Base-by-base conservation (phyloP, 1,284 basidiomycete species). In the Leccinum variabile region DNA sequence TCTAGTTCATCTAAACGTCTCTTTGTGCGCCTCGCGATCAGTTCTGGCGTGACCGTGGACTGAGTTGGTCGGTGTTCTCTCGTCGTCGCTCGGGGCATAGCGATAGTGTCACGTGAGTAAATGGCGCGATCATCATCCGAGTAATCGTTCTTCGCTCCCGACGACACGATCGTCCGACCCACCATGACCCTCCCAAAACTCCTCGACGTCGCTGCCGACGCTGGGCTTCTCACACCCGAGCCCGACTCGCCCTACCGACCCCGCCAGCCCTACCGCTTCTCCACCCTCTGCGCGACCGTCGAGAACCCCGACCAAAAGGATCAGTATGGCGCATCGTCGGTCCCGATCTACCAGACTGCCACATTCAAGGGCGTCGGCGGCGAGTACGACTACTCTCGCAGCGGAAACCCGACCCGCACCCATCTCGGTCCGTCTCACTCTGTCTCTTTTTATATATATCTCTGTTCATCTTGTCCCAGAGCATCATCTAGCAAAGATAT, bases 301-400 rank as follows among this genome's bases (percentile, higher is more conserved):
- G 96, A 98, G 71, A 86, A 87, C 67, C 86, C 90, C 0, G 83
- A 84, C 65, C 91, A 92, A 79, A 95, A 97, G 77, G 97, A 99
- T 79, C 97, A 98, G 79, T 93, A 97, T 76, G 95, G 95, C 49
- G 90, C 94, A 62, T 95, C 92, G 66, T 92, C 90, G 10, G 92
- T 97, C 0, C 97, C 97, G 22, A 98, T 99, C 77, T 99, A 99
- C 79, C 96, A 98, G 81, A 92, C 94, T 1, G 90, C 97, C 22
- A 99, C 97, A 1, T 99, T 99, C 87, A 99, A 99, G 80, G 97
- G 97, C 57, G 81, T 97, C 59, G 85, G 85, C 28, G 93, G 92
- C 57, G 84, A 90, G 70, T 98, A 95, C 75, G 97, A 99, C 78
- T 99, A 99, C 78, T 86, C 92, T 16, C 85, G 97, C 64, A 95